Base-by-base conservation (phyloP, 2,329 filamentous ascomycete genomes). In the Microsporum canis region DNA sequence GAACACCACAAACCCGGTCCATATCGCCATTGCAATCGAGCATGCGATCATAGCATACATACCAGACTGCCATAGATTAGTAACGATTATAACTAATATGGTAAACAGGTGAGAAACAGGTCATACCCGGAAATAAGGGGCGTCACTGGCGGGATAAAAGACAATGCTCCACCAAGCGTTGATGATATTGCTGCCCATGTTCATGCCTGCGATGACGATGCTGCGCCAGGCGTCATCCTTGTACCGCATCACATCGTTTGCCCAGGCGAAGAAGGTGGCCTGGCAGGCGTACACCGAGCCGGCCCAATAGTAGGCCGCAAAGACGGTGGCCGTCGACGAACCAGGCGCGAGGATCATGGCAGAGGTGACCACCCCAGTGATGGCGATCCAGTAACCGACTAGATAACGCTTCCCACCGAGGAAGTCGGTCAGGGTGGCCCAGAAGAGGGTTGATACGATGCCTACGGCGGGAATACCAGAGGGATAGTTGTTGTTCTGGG, bases 261-360 rank as follows among this genome's bases (percentile, higher is more conserved):
- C 86, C 86, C 86, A 89, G 0, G 87, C 86, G 65, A 89, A 89
- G 66, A 89, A 88, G 0, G 84, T 87, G 0, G 87, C 85, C 71
- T 89, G 86, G 67, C 86, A 87, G 0, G 86, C 86, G 65, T 89
- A 89, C 0, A 88, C 84, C 2, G 80, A 76, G 0, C 87, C 87
- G 0, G 85, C 84, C 82, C 83, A 86, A 70, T 88, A 88, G 66
- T 88, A 88, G 3, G 85, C 84, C 0, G 71, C 84, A 63, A 89
- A 86, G 0, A 84, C 79, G 0, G 81, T 75, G 0, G 78, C 68
- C 0, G 82, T 85, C 2, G 78, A 80, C 0, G 74, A 71, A 0
- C 79, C 77, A 38, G 79, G 78, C 0, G 78, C 78, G 0, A 89
- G 72, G 1, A 89, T 81, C 77, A 89, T 80, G 3, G 80, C 78